These are phyloP conservation scores for Camellia japonica DNA, from an alignment of 148 eudicot species.

Conservation along the genomic window DNA sequence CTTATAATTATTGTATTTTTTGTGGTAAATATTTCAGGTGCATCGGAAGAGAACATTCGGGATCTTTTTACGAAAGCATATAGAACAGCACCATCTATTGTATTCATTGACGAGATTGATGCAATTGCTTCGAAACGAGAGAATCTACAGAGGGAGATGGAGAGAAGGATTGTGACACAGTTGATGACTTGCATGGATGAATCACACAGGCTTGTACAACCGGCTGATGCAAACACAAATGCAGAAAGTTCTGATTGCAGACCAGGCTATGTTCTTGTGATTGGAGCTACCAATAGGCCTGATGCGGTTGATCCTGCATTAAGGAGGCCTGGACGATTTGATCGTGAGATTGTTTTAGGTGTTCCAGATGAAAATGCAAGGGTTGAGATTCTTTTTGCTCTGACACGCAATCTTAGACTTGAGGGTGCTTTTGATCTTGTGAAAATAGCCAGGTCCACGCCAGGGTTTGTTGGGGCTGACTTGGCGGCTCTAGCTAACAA, in stretches of 20 bases:
- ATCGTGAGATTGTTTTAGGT: conserved; percentile 70
- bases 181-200: conserved; percentile 95
- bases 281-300: conserved; percentile 93
- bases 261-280: conserved; percentile 69
- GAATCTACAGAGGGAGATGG: conserved; percentile 84
- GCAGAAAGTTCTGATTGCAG: conserved; percentile 27
- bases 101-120: conserved; percentile 97
- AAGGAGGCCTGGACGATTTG: conserved; percentile 89
- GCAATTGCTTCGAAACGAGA: conserved; percentile 97
- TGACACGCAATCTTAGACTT: conserved; percentile 56
- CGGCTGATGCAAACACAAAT: conserved; percentile 27
- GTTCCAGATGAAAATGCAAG: conserved; percentile 93
- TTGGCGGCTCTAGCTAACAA: conserved; percentile 63
- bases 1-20: neutral
- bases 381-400: conserved; percentile 62
- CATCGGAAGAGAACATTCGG: conserved; percentile 83
- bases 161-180: conserved; percentile 86
- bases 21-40: conserved; percentile 46
- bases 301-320: conserved; percentile 88
- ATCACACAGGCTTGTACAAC: conserved; percentile 43
- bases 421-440: conserved; percentile 72
- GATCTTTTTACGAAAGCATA: conserved; percentile 82
- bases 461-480: conserved; percentile 97
- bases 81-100: conserved; percentile 87
- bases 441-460: conserved; percentile 78